Evolutionary conservation across 202 grass and related monocot species (phyloP), one percentile per base, ranked within the genome.

Genomic region (Carex arenaria): DNA sequence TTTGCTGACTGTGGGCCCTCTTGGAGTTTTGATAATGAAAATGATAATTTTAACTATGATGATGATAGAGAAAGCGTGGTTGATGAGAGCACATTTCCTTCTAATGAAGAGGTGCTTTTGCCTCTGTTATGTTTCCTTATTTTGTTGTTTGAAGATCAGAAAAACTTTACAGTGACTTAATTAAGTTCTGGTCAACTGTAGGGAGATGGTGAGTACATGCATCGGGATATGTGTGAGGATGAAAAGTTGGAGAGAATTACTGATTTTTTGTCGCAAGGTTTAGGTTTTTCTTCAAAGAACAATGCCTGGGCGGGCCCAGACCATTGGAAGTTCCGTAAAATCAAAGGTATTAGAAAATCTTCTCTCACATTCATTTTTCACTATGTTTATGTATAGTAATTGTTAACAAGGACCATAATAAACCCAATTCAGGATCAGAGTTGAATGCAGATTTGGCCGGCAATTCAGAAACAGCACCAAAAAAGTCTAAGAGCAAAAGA

Each of bases 221-320:
- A 94, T 83, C 82, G 86, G 45, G 86, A 73, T 89, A 78, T 61
- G 85, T 17, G 64, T 88, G 80, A 56, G 30, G 91, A 91, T 30
- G 89, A 89, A 81, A 95, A 86, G 45, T 47, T 88, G 7, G 91
- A 93, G 17, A 93, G 86, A 87, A 88, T 98, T 85, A 78, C 91
- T 40, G 86, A 86, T 85, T 91, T 95, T 63, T 91, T 98, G 85
- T 92, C 90, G 45, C 78, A 89, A 83, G 91, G 93, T 43, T 90
- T 90, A 76, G 88, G 89, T 53, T 88, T 92, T 75, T 86, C 88
- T 84, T 92, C 88, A 59, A 98, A 92, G 82, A 89, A 90, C 83
- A 98, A 98, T 93, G 93, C 95, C 23, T 98, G 93, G 95, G 95
- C 95, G 79, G 95, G 95, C 80, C 95, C 93, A 7, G 93, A 98